A percentile compares a stretch with the other conserved stretches of the same genome.
phyloP scores from a whole-genome alignment of 192 early-diverging fungal species.

The Jimgerdemannia lactiflua region DNA sequence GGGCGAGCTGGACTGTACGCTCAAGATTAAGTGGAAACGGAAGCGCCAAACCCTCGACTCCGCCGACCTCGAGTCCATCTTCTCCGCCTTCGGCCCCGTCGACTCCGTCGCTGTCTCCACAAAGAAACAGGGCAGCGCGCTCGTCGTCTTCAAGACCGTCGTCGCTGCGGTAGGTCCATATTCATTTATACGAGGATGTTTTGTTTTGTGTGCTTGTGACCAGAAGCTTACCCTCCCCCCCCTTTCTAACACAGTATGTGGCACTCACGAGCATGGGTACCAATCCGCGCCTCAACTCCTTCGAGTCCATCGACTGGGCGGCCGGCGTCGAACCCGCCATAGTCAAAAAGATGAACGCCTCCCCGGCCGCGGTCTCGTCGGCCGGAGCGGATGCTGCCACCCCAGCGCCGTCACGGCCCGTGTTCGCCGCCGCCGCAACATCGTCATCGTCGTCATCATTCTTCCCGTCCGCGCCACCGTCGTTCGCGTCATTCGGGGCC shows the following conservation, averaged over 20 bases:
- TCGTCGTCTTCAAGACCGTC: constrained; percentile 41
- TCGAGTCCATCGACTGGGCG: constrained; percentile 44
- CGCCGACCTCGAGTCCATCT: constrained; percentile 22
- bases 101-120: constrained; percentile 40
- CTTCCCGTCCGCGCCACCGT: background rate
- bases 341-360: constrained; percentile 20
- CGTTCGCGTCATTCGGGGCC: constrained; percentile 11
- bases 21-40: constrained; percentile 49
- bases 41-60: constrained; percentile 37
- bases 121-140: constrained; percentile 35
- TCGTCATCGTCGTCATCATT: background rate
- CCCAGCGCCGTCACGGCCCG: constrained; percentile 7
- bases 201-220: background rate
- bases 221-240: background rate
- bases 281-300: constrained; percentile 21
- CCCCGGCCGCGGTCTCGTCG: background rate
- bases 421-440: background rate
- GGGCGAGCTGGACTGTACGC: constrained; percentile 38
- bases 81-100: constrained; percentile 34
- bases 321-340: constrained; percentile 33
- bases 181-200: background rate
- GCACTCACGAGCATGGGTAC: constrained; percentile 34
- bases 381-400: constrained; percentile 13
- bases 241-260: constrained; percentile 24
- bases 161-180: constrained; percentile 43